Evolutionary conservation across 2,329 filamentous ascomycete genomes (phyloP).

Genomic region (Pseudohalonectria lignicola): DNA sequence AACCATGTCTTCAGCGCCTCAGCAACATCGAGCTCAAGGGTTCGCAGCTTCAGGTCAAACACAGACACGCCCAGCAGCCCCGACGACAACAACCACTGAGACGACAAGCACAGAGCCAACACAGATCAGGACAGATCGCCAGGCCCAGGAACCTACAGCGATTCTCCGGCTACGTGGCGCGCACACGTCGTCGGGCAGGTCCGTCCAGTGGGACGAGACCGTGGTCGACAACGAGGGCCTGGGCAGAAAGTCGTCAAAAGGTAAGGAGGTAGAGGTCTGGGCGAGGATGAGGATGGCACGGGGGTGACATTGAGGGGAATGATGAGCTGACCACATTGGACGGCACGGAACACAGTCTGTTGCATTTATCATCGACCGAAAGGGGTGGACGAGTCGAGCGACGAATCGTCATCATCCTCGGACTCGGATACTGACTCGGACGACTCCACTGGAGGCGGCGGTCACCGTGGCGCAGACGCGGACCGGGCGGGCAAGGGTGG

Average conservation of each 20-base stretch:
- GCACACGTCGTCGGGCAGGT: slow-evolving; percentile 34
- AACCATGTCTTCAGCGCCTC: not conserved
- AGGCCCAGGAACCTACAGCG: slow-evolving; percentile 16
- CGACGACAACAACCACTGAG: slow-evolving; percentile 9
- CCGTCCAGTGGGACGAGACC: slow-evolving; percentile 85
- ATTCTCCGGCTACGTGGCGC: slow-evolving; percentile 43
- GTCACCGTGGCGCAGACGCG: slow-evolving; percentile 16
- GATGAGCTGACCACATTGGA: no score
- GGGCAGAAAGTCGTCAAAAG: slow-evolving; percentile 90
- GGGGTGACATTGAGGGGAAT: no score
- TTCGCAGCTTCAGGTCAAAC: not conserved
- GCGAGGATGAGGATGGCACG: no score
- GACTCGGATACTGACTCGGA: slow-evolving; percentile 42
- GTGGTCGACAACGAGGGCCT: slow-evolving; percentile 94
- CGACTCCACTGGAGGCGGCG: slow-evolving; percentile 24
- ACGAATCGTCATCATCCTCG: slow-evolving; percentile 47
- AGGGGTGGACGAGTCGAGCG: slow-evolving; percentile 70
- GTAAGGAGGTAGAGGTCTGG: slow-evolving; percentile 43
- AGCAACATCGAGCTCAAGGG: not conserved
- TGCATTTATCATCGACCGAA: slow-evolving; percentile 93
- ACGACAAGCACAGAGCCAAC: slow-evolving; percentile 1
- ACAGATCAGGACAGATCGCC: slow-evolving; percentile 9
- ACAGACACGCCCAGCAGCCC: slow-evolving; percentile 2
- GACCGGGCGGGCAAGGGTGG: slow-evolving; percentile 14
- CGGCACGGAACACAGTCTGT: no score